Evolutionary conservation across 1,284 basidiomycete species (phyloP), one percentile per base, ranked within the genome.

Genomic region (Cystobasidium slooffiae): DNA sequence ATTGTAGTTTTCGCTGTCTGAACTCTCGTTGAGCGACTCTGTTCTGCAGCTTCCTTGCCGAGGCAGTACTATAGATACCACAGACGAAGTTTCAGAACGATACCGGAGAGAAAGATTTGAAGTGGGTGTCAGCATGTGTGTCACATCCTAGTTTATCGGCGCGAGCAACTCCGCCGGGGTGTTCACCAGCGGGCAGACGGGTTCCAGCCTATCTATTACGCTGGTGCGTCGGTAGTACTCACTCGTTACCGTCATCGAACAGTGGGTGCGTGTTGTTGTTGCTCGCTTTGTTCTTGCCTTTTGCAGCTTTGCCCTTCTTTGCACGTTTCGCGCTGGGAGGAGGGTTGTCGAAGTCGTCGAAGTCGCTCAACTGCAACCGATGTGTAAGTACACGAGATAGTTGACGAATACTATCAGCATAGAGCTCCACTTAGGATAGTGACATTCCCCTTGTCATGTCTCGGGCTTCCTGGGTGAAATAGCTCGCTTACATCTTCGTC

Each of bases 1-100:
- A 75, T 55, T 75, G 74, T 22, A 61, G 62, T 44, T 75, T 75
- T 14, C 74, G 59, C 63, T 75, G 74, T 53, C 74, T 49, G 68
- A 75, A 75, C 43, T 75, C 74, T 16, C 74, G 47, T 61, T 75
- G 74, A 4, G 74, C 74, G 8, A 72, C 51, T 24, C 74, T 18
- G 49, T 75, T 75, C 64, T 75, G 74, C 12, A 70, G 10, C 62
- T 69, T 75, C 12, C 74, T 58, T 16, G 66, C 31, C 37, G 70
- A 73, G 9, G 70, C 62, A n/a, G 63, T 46, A 37, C 70, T 73
- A 2, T 22, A 1, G 49, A 52, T 49, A 51, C 20, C 24, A 39
- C 12, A 22, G 6, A 16, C 31, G 14, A 14, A 49, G 44, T 8
- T 63, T 22, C 16, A 49, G 24, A n/a, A 43, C 2, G n/a, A 31